Conservation (phyloP, 495 filamentous ascomycete genomes). For the Penicillium waksmanii region DNA sequence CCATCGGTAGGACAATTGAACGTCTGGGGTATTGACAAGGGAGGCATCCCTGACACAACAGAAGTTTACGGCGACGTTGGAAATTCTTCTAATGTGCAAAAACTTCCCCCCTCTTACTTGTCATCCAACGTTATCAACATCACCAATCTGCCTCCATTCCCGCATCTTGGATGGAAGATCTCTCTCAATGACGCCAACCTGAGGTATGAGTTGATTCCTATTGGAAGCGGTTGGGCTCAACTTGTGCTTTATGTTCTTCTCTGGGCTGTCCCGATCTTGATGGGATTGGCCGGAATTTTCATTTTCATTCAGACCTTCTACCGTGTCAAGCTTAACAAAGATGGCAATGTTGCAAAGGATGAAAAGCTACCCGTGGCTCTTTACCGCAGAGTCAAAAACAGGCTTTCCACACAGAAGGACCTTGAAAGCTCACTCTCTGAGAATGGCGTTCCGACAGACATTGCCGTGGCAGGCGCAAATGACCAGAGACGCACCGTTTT, state of each 20-base stretch:
- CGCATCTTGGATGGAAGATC: constrained; percentile 48
- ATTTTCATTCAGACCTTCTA: constrained; percentile 54
- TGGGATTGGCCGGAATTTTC: constrained; percentile 43
- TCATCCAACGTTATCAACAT: constrained; percentile 52
- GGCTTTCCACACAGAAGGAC: constrained; percentile 7
- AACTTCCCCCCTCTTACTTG: constrained; percentile 27
- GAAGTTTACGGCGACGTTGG: constrained; percentile 54
- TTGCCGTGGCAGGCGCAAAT: constrained; percentile 16
- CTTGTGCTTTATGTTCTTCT: constrained; percentile 50
- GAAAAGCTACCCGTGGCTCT: constrained; percentile 12
- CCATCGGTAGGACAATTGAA: constrained; percentile 51
- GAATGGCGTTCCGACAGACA: constrained; percentile 17
- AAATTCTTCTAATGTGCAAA: constrained; percentile 21
- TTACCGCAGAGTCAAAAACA: constrained; percentile 19
- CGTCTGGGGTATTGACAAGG: constrained; percentile 51
- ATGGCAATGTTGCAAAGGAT: constrained; percentile 24
- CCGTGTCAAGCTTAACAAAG: constrained; percentile 54
- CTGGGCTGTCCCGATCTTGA: constrained; percentile 43
- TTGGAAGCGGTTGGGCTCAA: constrained; percentile 46
- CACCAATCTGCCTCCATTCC: constrained; percentile 44
- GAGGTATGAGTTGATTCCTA: constrained; percentile 43
- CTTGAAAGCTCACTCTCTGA: constrained; percentile 11
- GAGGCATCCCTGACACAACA: constrained; percentile 51
- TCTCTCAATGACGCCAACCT: constrained; percentile 48
- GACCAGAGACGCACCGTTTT: constrained; percentile 55